Base-by-base conservation (phyloP, 768 basidiomycete species). In the Tylopilus plumbeoviolaceoides region DNA sequence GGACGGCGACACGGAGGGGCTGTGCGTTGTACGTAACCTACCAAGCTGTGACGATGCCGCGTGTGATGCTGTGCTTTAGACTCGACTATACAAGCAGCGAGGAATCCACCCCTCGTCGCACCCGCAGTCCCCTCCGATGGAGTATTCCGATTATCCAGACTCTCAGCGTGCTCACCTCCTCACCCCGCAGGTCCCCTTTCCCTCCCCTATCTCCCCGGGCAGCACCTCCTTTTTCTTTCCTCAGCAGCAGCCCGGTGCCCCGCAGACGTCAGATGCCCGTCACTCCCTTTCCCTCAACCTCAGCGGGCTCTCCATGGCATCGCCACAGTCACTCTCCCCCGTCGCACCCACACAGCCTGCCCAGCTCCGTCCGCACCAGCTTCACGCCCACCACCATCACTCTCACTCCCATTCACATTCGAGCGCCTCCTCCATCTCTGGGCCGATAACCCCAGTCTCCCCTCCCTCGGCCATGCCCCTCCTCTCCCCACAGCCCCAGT, bases 321-420 rank as follows among this genome's bases (percentile, higher is more conserved):
- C 84, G 20, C 85, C 85, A 9, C 75, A 82, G 8, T 80, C 80
- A 55, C 74, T 83, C 48, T 86, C 85, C 12, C 84, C 87, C 42
- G 79, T 82, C 63, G 79, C 75, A 18, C 75, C 33, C 5, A 6
- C 74, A 54, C 57, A 69, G 66, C 52, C 67, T 63, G 23, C 66
- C 79, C 55, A 83, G 78, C 42, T 79, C 83, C 69, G 87, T 82
- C 69, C 75, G 80, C 51, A 80, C 78, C 48, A 77, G 77, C 53
- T 72, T 77, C 44, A 85, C 79, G 30, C 81, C 74, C 50, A 75
- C 80, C 48, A 75, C 61, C 51, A 57, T 44, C 50, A 55, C 25
- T 54, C 53, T 9, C 58, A 67, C 44, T 35, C 60, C 6, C 66
- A 64, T 48, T 57, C 66, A 0, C 66, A 60, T n/a, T 57, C 65